These are phyloP conservation scores for Flaveria brownii DNA, from an alignment of 129 eudicot genomes.

Conservation along the genomic window DNA sequence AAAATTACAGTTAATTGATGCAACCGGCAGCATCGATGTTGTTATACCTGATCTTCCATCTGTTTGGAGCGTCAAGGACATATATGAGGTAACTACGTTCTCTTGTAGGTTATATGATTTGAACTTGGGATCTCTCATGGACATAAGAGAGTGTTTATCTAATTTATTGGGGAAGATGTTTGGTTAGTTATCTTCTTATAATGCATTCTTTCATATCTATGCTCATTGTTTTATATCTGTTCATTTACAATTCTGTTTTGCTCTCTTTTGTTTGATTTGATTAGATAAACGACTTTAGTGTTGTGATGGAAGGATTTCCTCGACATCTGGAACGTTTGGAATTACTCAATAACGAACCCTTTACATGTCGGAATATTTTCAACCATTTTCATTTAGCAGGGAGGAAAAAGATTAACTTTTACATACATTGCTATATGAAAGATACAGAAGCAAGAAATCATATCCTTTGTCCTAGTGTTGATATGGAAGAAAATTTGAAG, in stretches of 20 bases:
- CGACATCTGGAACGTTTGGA: conserved; percentile 32
- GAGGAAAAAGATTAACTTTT: conserved; percentile 40
- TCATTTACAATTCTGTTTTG: conserved; percentile 9
- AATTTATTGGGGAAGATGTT: too few relatives aligned
- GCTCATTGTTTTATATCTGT: conserved; percentile 6
- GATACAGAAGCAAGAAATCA: conserved; percentile 39
- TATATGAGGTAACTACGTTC: conserved; percentile 54
- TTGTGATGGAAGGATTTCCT: conserved; percentile 62
- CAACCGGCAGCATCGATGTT: conserved; percentile 75
- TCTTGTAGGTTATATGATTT: too few relatives aligned
- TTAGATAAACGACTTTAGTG: conserved; percentile 63
- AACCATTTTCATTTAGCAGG: conserved; percentile 24
- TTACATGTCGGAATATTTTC: conserved; percentile 68
- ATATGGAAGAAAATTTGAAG: conserved; percentile 31
- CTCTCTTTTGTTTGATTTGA: conserved; percentile 16
- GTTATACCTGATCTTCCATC: conserved; percentile 70
- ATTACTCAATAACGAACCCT: conserved; percentile 38
- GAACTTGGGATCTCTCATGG: too few relatives aligned
- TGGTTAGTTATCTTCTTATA: background rate
- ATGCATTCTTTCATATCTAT: conserved; percentile 8
- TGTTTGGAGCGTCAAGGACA: conserved; percentile 49
- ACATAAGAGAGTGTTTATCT: too few relatives aligned
- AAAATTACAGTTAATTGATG: conserved; percentile 73
- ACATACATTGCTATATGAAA: conserved; percentile 40
- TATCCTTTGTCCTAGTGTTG: conserved; percentile 26